Evolutionary conservation across 495 filamentous ascomycete species (phyloP).

Genomic region (Friedmanniomyces endolithicus): DNA sequence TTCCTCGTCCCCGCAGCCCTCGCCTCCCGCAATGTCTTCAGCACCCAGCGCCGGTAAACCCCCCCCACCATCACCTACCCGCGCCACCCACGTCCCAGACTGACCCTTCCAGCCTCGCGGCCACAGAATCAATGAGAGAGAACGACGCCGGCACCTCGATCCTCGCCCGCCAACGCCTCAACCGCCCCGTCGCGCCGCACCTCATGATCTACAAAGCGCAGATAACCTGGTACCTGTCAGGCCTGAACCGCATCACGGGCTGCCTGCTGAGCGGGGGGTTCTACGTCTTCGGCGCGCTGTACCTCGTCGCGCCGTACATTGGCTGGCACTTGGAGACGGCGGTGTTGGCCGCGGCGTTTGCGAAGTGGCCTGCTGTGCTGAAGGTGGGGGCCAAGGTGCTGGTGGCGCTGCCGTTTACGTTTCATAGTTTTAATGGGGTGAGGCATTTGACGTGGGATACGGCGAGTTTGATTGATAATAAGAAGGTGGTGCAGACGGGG

Average conservation of each 20-base stretch:
- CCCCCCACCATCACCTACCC: background rate
- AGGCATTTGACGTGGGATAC: constrained; percentile 83
- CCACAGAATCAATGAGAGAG: constrained; percentile 48
- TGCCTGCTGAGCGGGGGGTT: constrained; percentile 54
- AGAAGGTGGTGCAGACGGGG: constrained; percentile 59
- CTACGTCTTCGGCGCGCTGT: constrained; percentile 74
- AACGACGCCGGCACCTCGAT: constrained; percentile 51
- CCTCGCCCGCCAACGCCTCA: constrained; percentile 71
- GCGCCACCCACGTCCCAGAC: background rate
- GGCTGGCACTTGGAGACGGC: constrained; percentile 80
- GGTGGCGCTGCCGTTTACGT: constrained; percentile 73
- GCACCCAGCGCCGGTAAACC: constrained; percentile 14
- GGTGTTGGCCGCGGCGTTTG: constrained; percentile 66
- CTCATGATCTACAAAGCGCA: constrained; percentile 78
- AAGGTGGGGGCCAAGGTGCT: constrained; percentile 63
- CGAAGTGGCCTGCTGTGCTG: constrained; percentile 50
- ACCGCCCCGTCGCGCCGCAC: constrained; percentile 79
- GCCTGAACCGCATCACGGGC: constrained; percentile 72
- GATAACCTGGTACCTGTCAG: constrained; percentile 71
- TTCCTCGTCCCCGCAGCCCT: constrained; percentile 26
- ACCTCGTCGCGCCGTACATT: constrained; percentile 66
- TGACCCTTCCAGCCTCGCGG: constrained; percentile 8
- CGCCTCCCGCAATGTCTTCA: constrained; percentile 6
- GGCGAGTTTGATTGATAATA: constrained; percentile 53
- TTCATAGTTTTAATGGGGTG: constrained; percentile 76